Conservation (phyloP, 352 stramenopile genomes). For the Pythium utonaiense region DNA sequence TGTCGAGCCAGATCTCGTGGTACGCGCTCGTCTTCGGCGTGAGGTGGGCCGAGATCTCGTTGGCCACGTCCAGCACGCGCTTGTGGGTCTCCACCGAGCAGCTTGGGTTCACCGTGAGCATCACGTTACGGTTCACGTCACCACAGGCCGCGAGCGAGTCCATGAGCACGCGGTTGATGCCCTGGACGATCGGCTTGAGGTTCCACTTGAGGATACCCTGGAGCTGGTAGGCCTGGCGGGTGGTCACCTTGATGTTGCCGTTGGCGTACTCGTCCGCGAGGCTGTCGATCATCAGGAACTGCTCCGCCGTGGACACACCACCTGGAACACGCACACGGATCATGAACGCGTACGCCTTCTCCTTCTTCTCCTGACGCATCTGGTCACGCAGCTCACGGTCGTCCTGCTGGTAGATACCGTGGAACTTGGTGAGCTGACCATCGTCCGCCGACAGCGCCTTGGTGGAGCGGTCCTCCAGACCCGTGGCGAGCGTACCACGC, state of each 20-base stretch:
- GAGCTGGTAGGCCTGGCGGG: constrained; percentile 95
- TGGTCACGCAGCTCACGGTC: constrained; percentile 87
- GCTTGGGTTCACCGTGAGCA: constrained; percentile 87
- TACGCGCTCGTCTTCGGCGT: constrained; percentile 93
- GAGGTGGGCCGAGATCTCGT: constrained; percentile 92
- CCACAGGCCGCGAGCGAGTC: constrained; percentile 96
- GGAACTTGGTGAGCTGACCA: constrained; percentile 93
- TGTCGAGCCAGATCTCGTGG: constrained; percentile 97
- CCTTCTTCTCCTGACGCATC: constrained; percentile 74
- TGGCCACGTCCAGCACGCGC: constrained; percentile 80
- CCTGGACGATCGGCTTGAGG: constrained; percentile 95
- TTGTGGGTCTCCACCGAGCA: constrained; percentile 87
- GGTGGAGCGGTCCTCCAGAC: constrained; percentile 68
- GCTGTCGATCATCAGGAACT: constrained; percentile 94
- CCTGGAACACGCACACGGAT: constrained; percentile 95
- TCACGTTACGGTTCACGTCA: constrained; percentile 97
- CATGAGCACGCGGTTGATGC: constrained; percentile 89
- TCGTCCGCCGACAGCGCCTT: constrained; percentile 67
- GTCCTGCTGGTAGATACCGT: constrained; percentile 98
- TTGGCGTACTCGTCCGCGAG: constrained; percentile 92
- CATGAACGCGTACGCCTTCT: constrained; percentile 97
- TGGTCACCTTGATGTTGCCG: constrained; percentile 94
- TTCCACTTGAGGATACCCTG: constrained; percentile 97
- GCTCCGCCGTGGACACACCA: constrained; percentile 90
- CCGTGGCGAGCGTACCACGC: constrained; percentile 60